phyloP scores from a whole-genome alignment of 768 basidiomycete genomes.

The Gyrodon lividus region DNA sequence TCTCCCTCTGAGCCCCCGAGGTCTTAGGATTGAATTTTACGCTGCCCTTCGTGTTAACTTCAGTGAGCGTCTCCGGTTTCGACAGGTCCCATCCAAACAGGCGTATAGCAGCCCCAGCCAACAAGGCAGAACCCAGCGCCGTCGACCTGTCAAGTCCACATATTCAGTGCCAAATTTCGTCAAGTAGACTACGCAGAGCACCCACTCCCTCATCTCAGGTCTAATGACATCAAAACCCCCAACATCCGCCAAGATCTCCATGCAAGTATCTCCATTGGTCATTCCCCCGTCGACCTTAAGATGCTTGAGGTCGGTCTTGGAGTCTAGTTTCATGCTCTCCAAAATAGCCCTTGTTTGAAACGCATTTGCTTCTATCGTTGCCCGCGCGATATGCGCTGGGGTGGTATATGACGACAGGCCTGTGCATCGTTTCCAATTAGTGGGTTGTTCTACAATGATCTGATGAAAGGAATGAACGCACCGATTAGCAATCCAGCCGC shows the following conservation, averaged over 20 bases:
- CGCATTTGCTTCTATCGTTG: constrained; percentile 93
- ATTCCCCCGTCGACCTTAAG: constrained; percentile 98
- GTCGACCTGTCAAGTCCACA: constrained; percentile 63
- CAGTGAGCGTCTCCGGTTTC: constrained; percentile 75
- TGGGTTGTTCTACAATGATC: constrained; percentile 1
- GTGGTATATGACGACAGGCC: constrained; percentile 86
- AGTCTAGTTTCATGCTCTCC: constrained; percentile 93
- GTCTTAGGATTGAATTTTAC: constrained; percentile 63
- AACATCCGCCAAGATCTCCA: constrained; percentile 84
- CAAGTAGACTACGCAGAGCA: constrained; percentile 12
- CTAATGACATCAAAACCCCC: constrained; percentile 91
- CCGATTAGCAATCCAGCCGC: constrained; percentile 88
- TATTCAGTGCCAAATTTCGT: not conserved
- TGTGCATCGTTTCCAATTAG: constrained; percentile 17
- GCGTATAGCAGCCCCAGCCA: constrained; percentile 84
- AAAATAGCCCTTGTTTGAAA: constrained; percentile 95
- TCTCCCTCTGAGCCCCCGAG: constrained; percentile 51
- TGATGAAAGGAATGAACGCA: constrained; percentile 20
- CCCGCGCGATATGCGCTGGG: constrained; percentile 89
- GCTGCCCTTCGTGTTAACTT: constrained; percentile 87
- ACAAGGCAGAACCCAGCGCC: constrained; percentile 90
- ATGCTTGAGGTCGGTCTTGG: constrained; percentile 71
- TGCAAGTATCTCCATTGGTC: constrained; percentile 90
- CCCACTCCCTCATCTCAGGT: constrained; percentile 95
- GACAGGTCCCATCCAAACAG: constrained; percentile 92